These are phyloP conservation scores for Nepenthes gracilis DNA, from an alignment of 148 eudicot genomes.

Conservation along the genomic window DNA sequence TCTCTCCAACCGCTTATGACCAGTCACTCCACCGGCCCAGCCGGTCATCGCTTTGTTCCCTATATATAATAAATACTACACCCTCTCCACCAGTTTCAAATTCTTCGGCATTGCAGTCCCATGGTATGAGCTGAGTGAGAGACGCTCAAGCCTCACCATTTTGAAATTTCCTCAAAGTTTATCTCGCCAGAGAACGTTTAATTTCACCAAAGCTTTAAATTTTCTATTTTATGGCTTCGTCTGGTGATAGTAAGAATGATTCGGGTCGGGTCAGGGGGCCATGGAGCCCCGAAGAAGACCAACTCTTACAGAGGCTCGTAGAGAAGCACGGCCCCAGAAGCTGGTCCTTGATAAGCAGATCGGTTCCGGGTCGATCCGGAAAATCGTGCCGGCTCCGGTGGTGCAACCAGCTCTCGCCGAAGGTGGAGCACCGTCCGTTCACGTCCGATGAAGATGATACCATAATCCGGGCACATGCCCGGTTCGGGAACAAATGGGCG, in stretches of 20 bases:
- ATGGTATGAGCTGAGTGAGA: background rate
- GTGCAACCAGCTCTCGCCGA: constrained; percentile 62
- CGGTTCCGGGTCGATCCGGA: constrained; percentile 51
- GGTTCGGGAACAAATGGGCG: constrained; percentile 58
- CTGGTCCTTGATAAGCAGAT: constrained; percentile 48
- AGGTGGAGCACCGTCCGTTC: constrained; percentile 50
- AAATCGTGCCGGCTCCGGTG: constrained; percentile 58
- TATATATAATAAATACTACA: constrained; percentile 1
- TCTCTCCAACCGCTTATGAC: constrained; percentile 22
- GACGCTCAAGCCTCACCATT: constrained; percentile 21
- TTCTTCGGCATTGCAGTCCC: constrained; percentile 2
- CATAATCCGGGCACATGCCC: constrained; percentile 42
- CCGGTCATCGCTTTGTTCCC: constrained; percentile 25
- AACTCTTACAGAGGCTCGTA: constrained; percentile 24
- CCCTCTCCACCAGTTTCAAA: background rate
- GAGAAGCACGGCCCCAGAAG: constrained; percentile 45
- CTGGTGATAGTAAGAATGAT: constrained; percentile 7
- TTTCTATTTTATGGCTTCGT: constrained; percentile 5
- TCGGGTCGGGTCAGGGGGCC: constrained; percentile 54
- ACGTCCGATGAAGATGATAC: constrained; percentile 39
- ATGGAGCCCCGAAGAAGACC: constrained; percentile 65
- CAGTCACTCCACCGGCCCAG: constrained; percentile 27
- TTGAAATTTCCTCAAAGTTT: background rate
- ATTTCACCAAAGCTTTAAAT: background rate
- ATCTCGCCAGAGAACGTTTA: background rate